Conservation (phyloP, 108 stramenopile genomes). For the Skeletonema potamos region DNA sequence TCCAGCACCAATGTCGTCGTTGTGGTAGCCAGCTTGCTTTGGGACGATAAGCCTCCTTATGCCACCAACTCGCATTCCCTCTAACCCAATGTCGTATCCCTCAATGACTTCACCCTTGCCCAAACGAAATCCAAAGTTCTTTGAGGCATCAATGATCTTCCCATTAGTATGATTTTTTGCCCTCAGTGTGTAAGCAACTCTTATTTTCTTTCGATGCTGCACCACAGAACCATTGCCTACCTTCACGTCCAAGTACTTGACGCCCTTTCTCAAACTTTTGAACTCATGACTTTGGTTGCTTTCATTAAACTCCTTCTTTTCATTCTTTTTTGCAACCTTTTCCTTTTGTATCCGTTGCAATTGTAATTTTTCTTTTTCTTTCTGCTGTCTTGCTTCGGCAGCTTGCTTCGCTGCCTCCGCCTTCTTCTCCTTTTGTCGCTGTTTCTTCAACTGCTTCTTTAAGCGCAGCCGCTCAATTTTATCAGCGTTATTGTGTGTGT, state of each 20-base stretch:
- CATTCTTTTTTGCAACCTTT: background rate
- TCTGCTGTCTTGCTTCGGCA: background rate
- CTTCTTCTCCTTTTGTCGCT: conserved; percentile 31
- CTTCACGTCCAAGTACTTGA: conserved; percentile 42
- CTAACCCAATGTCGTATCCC: conserved; percentile 81
- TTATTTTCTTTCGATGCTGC: conserved; percentile 37
- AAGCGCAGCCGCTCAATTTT: conserved; percentile 23
- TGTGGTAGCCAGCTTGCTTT: conserved; percentile 76
- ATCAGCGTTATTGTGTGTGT: background rate
- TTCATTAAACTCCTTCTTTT: conserved; percentile 14
- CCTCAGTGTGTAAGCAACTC: conserved; percentile 48
- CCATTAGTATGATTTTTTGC: conserved; percentile 38
- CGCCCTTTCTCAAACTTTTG: conserved; percentile 31
- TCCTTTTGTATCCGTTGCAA: background rate
- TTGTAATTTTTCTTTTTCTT: background rate
- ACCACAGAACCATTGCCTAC: conserved; percentile 50
- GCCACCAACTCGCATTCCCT: conserved; percentile 84
- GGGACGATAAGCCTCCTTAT: conserved; percentile 70
- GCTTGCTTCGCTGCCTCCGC: background rate
- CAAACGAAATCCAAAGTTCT: conserved; percentile 56
- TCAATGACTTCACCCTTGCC: conserved; percentile 72
- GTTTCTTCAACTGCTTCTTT: conserved; percentile 35
- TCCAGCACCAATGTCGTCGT: conserved; percentile 64
- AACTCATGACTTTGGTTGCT: background rate
- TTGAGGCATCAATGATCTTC: conserved; percentile 51